Percentiles rank a stretch among this genome's conserved stretches.
phyloP scores from a whole-genome alignment of 2,329 filamentous ascomycete species.

The Nemania sp. region DNA sequence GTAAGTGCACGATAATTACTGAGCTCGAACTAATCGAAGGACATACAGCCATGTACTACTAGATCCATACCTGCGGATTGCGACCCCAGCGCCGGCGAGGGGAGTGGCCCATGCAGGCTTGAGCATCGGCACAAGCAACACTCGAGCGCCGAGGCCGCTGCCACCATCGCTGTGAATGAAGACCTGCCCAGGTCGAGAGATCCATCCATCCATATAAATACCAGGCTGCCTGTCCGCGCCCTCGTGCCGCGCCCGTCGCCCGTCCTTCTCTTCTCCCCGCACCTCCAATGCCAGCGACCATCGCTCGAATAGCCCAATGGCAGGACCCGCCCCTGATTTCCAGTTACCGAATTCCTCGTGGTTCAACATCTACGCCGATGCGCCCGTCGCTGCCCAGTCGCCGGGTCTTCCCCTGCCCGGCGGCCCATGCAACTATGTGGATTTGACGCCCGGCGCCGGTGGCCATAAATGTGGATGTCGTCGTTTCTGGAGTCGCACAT shows the following conservation, averaged over 20 bases:
- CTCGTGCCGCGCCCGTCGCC: conserved; percentile 15
- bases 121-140: too few relatives aligned
- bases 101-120: conserved; percentile 25
- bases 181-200: conserved; percentile 18
- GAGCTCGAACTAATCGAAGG: conserved; percentile 32
- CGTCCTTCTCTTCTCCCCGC: not conserved
- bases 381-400: conserved; percentile 36
- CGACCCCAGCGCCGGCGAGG: conserved; percentile 38
- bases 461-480: conserved; percentile 62
- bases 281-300: conserved; percentile 38
- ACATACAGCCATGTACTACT: conserved; percentile 45
- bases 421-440: conserved; percentile 62
- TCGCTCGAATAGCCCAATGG: conserved; percentile 53
- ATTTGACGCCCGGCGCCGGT: conserved; percentile 55
- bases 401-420: conserved; percentile 54
- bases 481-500: conserved; percentile 59
- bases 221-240: conserved; percentile 23
- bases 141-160: conserved; percentile 24
- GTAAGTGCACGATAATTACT: conserved; percentile 18
- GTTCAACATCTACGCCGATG: conserved; percentile 61
- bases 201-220: conserved; percentile 31
- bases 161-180: conserved; percentile 13
- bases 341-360: conserved; percentile 49
- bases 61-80: conserved; percentile 36
- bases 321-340: conserved; percentile 53